These are phyloP conservation scores for Aspergillus hortae DNA, from an alignment of 2,329 filamentous ascomycete genomes.

Conservation along the genomic window DNA sequence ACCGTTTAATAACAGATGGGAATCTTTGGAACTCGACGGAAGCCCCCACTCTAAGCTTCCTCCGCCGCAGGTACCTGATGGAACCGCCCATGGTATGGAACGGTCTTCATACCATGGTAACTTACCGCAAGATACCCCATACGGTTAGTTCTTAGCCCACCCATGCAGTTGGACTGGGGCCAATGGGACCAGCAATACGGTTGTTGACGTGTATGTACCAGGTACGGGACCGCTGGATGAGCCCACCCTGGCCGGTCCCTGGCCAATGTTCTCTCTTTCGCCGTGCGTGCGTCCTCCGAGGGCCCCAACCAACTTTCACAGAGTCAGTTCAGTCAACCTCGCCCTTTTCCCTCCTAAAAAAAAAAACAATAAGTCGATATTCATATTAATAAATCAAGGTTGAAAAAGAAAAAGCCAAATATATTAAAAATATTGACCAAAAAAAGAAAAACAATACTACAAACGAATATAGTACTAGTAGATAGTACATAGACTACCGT, in stretches of 20 bases:
- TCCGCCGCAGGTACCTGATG: background rate
- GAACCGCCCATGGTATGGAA: conserved; percentile 4
- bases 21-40: conserved; percentile 17
- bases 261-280: conserved; percentile 19
- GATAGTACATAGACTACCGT: too few species aligned
- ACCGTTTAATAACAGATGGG: conserved; percentile 4
- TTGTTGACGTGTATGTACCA: conserved; percentile 3
- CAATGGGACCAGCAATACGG: background rate
- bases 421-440: background rate
- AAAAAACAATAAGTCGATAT: too few species aligned
- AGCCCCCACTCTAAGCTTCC: conserved; percentile 6
- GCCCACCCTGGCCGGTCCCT: conserved; percentile 13
- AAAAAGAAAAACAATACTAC: background rate
- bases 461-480: too few species aligned
- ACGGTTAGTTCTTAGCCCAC: background rate
- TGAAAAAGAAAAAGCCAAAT: background rate
- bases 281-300: conserved; percentile 6
- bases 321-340: too few species aligned
- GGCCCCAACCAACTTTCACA: conserved; percentile 13
- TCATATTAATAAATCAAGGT: conserved; percentile 7
- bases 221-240: background rate
- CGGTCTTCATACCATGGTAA: conserved; percentile 6
- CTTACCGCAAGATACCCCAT: background rate
- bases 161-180: background rate
- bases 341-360: too few species aligned